phyloP scores from a whole-genome alignment of 805 yeast genomes.

The Zygosaccharomyces bisporus region DNA sequence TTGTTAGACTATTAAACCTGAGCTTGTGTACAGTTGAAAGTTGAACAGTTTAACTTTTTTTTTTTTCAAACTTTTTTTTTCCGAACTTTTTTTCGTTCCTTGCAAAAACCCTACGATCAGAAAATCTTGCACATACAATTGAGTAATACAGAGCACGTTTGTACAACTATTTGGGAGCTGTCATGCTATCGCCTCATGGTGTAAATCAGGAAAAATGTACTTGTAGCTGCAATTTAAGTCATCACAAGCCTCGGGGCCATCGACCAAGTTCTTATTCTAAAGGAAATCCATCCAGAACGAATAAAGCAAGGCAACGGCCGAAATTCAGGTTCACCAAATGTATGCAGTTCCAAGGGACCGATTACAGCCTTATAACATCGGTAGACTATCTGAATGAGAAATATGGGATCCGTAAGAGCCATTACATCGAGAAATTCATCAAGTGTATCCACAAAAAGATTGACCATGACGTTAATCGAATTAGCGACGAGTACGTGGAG shows the following conservation, averaged over 20 bases:
- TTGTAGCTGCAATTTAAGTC: not conserved
- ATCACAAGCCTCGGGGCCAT: not conserved
- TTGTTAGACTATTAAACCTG: no score
- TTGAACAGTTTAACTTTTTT: no score
- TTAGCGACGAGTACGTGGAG: conserved; percentile 24
- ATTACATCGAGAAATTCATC: conserved; percentile 31
- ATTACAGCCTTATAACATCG: conserved; percentile 32
- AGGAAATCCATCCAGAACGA: conserved; percentile 3
- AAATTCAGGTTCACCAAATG: conserved; percentile 26
- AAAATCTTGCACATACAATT: not conserved
- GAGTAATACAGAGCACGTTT: not conserved
- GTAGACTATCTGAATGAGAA: conserved; percentile 33
- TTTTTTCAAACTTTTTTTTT: not conserved
- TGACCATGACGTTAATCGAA: conserved; percentile 28
- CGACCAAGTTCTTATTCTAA: not conserved
- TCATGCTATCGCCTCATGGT: not conserved
- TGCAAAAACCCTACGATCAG: not conserved
- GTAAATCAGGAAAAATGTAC: not conserved
- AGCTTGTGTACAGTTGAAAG: no score
- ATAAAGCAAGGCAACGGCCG: conserved; percentile 9
- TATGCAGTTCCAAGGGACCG: conserved; percentile 27
- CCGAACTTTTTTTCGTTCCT: not conserved
- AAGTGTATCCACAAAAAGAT: conserved; percentile 33
- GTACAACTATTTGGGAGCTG: not conserved
- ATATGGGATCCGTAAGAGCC: conserved; percentile 32